A percentile compares a stretch with the other conserved stretches of the same genome.
Conservation (phyloP, 2,329 filamentous ascomycete species). For the Gaeumannomyces sp. region DNA sequence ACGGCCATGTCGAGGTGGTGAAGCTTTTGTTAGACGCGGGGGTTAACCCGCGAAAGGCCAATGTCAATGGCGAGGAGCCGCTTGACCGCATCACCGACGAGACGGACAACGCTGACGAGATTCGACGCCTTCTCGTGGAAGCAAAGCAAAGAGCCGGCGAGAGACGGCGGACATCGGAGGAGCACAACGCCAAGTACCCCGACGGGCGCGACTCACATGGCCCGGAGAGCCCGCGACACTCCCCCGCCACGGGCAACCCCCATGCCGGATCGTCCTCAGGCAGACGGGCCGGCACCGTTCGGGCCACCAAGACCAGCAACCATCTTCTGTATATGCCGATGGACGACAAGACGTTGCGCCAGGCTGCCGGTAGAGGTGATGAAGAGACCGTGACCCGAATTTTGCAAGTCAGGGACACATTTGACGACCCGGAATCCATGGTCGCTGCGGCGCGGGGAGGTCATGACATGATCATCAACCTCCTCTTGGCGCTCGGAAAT, state of each 20-base stretch:
- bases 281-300: slow-evolving; percentile 47
- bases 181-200: slow-evolving; percentile 43
- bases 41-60: slow-evolving; percentile 85
- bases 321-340: slow-evolving; percentile 57
- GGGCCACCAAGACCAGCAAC: slow-evolving; percentile 59
- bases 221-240: slow-evolving; percentile 52
- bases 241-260: slow-evolving; percentile 34
- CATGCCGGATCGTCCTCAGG: slow-evolving; percentile 30
- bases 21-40: slow-evolving; percentile 77
- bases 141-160: slow-evolving; percentile 51
- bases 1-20: slow-evolving; percentile 85
- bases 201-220: slow-evolving; percentile 48
- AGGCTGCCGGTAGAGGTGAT: slow-evolving; percentile 55
- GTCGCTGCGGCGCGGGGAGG: slow-evolving; percentile 89
- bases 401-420: slow-evolving; percentile 53
- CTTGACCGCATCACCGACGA: slow-evolving; percentile 75
- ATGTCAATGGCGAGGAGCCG: slow-evolving; percentile 88
- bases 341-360: slow-evolving; percentile 54
- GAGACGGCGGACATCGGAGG: slow-evolving; percentile 50
- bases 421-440: slow-evolving; percentile 75
- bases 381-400: slow-evolving; percentile 56
- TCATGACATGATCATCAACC: slow-evolving; percentile 78
- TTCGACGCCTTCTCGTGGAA: slow-evolving; percentile 61
- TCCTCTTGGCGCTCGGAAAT: slow-evolving; percentile 63
- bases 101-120: slow-evolving; percentile 71